A percentile compares a stretch with the other conserved stretches of the same genome.
Evolutionary conservation across 2,329 filamentous ascomycete genomes (phyloP).

Genomic region (Xylaria sp.): DNA sequence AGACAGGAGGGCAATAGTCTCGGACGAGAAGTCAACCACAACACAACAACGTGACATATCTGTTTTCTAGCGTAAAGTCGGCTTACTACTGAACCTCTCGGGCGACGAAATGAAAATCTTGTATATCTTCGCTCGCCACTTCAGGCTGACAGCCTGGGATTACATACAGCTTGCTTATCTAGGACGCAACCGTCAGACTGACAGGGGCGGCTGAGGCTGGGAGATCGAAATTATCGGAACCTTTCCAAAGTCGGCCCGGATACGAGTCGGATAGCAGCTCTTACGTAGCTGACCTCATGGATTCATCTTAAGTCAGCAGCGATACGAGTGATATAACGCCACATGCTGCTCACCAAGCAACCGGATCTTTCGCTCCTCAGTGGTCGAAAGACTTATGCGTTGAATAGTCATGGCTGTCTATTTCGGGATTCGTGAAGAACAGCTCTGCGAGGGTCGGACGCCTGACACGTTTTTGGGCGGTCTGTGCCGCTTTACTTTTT

Average conservation of each 20-base stretch:
- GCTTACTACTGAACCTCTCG: neutral
- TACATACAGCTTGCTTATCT: constrained; percentile 3
- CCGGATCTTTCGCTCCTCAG: neutral
- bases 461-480: neutral
- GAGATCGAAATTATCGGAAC: neutral
- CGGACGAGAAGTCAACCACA: too few species aligned
- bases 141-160: neutral
- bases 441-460: neutral
- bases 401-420: neutral
- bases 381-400: constrained; percentile 3
- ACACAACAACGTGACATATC: neutral
- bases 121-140: neutral
- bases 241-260: neutral
- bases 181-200: constrained; percentile 10
- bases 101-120: neutral
- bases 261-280: neutral
- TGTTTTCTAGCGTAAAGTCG: neutral
- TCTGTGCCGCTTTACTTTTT: neutral
- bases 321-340: neutral
- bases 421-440: too few species aligned
- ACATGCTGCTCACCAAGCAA: neutral
- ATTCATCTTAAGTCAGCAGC: constrained; percentile 2
- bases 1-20: too few species aligned
- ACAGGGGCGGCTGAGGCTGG: constrained; percentile 9
- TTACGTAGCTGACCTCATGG: neutral